Evolutionary conservation across 805 yeast genomes (phyloP), one percentile per base, ranked within the genome.

Genomic region (Tetrapisispora arboricola): DNA sequence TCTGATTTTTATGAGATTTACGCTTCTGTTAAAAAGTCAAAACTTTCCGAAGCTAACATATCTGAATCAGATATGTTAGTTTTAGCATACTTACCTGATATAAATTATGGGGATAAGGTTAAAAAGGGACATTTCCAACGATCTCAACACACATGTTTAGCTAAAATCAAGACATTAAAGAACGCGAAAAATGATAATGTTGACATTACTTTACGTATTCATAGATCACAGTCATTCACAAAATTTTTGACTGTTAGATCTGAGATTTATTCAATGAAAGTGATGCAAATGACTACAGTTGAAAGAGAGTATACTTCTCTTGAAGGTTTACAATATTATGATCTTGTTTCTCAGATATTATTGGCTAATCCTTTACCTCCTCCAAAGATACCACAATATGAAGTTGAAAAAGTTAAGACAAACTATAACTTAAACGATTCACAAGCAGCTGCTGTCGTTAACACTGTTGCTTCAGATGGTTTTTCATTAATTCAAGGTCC

Each of bases 401-500:
- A 69, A 16, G 55, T 78, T 6, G 49, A 55, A 1, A 53, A 60
- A 17, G 70, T 80, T 40, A 72, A 72, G 42, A 50, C 53, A 5
- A 55, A 68, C 9, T 81, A 76, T 49, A 67, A 71, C 17, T 82
- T 88, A 28, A 92, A 94, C 62, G 70, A 72, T 21, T 90, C 98
- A 0, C 99, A 92, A 62, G 97, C 97, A 0, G 70, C 64, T 24
- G 98, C 98, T 0, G 84, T 92, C 44, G 69, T 80, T 11, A 84
- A 86, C 1, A 73, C 95, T 0, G 75, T 78, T 24, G 59, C 68
- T 19, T 67, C 73, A 8, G 68, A 68, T 1, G 99, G 98, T 0
- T 86, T 92, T 55, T 80, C 94, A 0, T 68, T 92, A 40, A 88
- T 92, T 59, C 98, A 92, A 64, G 99, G 96, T 43, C 99, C 99